phyloP scores from a whole-genome alignment of 306 rosid species.

The Trifolium pratense region DNA sequence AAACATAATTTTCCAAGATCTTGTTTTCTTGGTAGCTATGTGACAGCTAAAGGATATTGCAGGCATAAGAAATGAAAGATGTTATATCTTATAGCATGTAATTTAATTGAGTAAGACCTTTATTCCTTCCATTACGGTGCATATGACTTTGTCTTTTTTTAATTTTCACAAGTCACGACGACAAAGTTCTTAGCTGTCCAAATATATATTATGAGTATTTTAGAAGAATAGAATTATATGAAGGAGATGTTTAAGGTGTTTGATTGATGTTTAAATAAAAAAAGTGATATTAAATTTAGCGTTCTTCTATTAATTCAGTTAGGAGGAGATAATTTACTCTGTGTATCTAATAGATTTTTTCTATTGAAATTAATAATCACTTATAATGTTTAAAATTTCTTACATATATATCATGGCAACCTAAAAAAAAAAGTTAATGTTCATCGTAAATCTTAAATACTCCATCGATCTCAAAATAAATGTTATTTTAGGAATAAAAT shows the following conservation, averaged over 20 bases:
- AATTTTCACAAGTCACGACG: constrained; percentile 34
- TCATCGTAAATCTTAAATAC: no score
- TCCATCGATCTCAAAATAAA: no score
- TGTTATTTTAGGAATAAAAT: no score
- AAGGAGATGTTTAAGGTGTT: background rate
- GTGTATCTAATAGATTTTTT: no score
- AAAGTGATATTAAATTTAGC: background rate
- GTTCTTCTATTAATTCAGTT: background rate
- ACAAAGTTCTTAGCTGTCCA: constrained; percentile 42
- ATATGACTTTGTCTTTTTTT: constrained; percentile 29
- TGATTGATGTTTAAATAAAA: background rate
- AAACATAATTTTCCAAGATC: background rate
- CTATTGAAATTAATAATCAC: no score
- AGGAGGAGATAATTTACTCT: no score
- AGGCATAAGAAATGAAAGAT: background rate
- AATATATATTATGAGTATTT: constrained; percentile 25
- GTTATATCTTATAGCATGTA: constrained; percentile 9
- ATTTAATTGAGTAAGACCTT: constrained; percentile 2
- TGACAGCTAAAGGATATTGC: constrained; percentile 43
- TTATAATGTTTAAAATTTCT: no score
- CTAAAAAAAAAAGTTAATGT: no score
- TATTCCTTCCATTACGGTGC: constrained; percentile 29
- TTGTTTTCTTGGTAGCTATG: background rate
- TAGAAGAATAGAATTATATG: background rate
- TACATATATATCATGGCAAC: no score